Conservation (phyloP, 805 yeast genomes). For the Grigorovia humatica region DNA sequence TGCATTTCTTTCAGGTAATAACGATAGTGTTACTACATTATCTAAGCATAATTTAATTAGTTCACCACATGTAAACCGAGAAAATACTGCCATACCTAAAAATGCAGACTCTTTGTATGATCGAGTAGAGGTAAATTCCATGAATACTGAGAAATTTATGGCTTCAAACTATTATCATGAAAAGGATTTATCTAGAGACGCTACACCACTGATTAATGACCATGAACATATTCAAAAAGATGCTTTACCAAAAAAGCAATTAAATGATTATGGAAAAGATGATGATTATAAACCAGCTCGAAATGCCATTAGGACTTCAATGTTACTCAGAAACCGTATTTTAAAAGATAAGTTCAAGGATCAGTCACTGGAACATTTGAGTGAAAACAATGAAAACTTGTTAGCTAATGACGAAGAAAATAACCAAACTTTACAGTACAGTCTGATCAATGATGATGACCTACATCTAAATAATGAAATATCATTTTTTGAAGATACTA, state of each 20-base stretch:
- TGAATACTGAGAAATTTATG: neutral
- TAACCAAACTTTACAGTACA: too few relatives aligned
- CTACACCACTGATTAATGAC: neutral
- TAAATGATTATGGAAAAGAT: neutral
- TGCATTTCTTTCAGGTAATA: neutral
- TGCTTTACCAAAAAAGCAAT: neutral
- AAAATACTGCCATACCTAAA: neutral
- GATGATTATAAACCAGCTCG: conserved; percentile 7
- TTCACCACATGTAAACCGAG: neutral
- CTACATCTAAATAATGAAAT: conserved; percentile 1
- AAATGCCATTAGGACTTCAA: conserved; percentile 16
- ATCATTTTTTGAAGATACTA: neutral
- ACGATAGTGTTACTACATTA: neutral
- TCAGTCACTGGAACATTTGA: neutral
- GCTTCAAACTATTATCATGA: neutral
- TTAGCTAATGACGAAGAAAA: neutral
- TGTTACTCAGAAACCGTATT: conserved; percentile 6
- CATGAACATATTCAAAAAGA: neutral
- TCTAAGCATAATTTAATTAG: neutral
- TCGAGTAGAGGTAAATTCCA: neutral
- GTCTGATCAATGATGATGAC: neutral
- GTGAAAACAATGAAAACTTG: neutral
- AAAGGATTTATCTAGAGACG: neutral
- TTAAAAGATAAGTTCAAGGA: neutral
- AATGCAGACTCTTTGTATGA: neutral